These are phyloP conservation scores for Plectosphaerella sp. DNA, from an alignment of 2,329 filamentous ascomycete species.

Conservation along the genomic window DNA sequence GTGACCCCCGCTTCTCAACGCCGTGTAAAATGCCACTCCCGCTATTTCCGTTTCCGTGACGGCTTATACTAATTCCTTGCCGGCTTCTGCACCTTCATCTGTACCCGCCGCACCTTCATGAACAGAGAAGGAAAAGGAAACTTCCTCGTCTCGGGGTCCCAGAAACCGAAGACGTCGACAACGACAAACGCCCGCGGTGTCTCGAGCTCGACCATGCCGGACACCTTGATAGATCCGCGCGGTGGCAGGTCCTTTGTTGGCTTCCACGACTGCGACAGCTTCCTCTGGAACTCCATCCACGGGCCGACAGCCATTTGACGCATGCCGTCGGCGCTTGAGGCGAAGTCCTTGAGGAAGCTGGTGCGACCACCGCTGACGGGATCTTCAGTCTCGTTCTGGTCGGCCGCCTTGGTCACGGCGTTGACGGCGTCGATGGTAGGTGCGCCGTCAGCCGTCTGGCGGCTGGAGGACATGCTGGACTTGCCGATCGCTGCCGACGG, in stretches of 20 bases:
- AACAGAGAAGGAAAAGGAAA: constrained; percentile 22
- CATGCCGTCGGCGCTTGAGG: constrained; percentile 10
- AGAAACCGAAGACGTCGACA: constrained; percentile 49
- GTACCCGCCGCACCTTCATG: constrained; percentile 9
- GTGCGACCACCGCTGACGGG: constrained; percentile 10
- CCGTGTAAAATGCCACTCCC: no score
- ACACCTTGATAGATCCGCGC: constrained; percentile 46
- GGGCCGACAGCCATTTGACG: constrained; percentile 10
- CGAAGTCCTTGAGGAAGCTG: constrained; percentile 12
- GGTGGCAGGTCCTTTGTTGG: constrained; percentile 36
- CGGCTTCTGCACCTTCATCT: constrained; percentile 13
- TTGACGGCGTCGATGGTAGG: constrained; percentile 7
- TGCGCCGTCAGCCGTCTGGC: constrained; percentile 11
- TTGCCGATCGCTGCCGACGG: no score
- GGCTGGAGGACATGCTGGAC: constrained; percentile 3
- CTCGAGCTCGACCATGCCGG: constrained; percentile 50
- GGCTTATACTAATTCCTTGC: no score
- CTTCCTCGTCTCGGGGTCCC: constrained; percentile 48
- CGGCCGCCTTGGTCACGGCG: constrained; percentile 6
- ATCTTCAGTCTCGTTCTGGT: constrained; percentile 2
- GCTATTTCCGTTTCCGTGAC: no score
- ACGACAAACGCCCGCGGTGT: constrained; percentile 40
- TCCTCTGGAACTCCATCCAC: constrained; percentile 9
- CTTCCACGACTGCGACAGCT: constrained; percentile 36
- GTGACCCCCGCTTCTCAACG: no score